These are phyloP conservation scores for Rhodotorula sp. DNA, from an alignment of 1,284 basidiomycete species.

Conservation along the genomic window DNA sequence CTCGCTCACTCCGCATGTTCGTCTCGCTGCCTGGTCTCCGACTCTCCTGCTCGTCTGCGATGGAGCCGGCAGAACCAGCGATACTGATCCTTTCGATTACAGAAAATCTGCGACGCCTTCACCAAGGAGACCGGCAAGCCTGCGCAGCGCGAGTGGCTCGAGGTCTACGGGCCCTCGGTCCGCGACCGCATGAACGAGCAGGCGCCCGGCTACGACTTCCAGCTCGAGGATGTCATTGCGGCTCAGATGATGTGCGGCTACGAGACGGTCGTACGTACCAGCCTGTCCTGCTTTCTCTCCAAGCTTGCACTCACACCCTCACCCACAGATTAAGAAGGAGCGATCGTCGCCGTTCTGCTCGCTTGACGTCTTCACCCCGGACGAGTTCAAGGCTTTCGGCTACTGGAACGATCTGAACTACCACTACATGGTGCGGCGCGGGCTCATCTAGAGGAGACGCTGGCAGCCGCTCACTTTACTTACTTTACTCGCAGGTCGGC, in stretches of 20 bases:
- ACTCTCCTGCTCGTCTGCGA: too few species aligned
- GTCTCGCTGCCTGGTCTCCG: constrained; percentile 9
- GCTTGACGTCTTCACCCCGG: constrained; percentile 48
- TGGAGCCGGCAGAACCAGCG: too few species aligned
- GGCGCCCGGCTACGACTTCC: constrained; percentile 46
- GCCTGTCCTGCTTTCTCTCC: not conserved
- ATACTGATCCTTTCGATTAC: not conserved
- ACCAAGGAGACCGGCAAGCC: constrained; percentile 52
- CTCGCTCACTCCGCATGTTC: constrained; percentile 53
- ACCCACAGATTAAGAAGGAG: constrained; percentile 31
- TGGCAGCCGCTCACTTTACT: too few species aligned
- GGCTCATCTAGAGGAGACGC: too few species aligned
- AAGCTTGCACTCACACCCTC: not conserved
- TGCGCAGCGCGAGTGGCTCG: constrained; percentile 52
- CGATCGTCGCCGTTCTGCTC: constrained; percentile 50
- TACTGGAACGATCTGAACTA: constrained; percentile 46
- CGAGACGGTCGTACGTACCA: constrained; percentile 49
- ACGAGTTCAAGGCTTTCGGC: constrained; percentile 52
- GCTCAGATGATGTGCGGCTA: constrained; percentile 55
- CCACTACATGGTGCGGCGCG: constrained; percentile 4
- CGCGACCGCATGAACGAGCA: constrained; percentile 45
- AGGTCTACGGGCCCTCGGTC: constrained; percentile 48
- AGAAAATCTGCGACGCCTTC: constrained; percentile 54
- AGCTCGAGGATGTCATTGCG: constrained; percentile 51
- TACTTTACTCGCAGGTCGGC: constrained; percentile 47